Evolutionary conservation across 2,329 filamentous ascomycete genomes (phyloP).

Genomic region (Dryadomyces quercivorus): DNA sequence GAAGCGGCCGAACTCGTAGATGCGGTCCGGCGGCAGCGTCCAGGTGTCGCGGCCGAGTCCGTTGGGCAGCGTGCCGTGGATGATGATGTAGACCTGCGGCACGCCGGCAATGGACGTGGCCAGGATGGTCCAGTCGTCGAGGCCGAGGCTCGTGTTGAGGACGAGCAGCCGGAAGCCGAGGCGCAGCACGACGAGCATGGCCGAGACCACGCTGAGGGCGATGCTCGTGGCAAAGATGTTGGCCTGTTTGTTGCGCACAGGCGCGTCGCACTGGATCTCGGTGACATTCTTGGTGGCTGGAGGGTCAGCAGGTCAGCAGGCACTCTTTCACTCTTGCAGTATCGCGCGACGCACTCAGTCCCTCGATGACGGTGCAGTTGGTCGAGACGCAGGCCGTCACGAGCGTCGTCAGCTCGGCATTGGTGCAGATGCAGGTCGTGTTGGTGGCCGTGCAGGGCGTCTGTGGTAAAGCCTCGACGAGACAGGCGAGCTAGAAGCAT

Average conservation of each 20-base stretch:
- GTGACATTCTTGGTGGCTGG: conserved; percentile 14
- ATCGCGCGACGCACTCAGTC: conserved; percentile 2
- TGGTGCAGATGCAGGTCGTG: conserved; percentile 7
- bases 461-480: not conserved
- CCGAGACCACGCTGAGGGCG: conserved; percentile 20
- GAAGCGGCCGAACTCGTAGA: conserved; percentile 29
- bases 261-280: conserved; percentile 14
- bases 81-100: conserved; percentile 17
- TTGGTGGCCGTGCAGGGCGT: conserved; percentile 2
- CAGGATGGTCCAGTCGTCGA: conserved; percentile 24
- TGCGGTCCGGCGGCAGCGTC: conserved; percentile 27
- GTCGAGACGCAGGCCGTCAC: conserved; percentile 1
- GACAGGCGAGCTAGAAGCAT: not conserved
- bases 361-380: conserved; percentile 8
- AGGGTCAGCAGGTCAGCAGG: no score
- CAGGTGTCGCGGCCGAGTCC: conserved; percentile 39
- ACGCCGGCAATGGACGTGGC: conserved; percentile 16
- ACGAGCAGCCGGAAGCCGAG: conserved; percentile 21
- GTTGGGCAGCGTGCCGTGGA: conserved; percentile 18
- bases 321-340: no score
- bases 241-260: conserved; percentile 16
- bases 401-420: not conserved
- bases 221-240: conserved; percentile 19
- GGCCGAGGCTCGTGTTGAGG: conserved; percentile 18
- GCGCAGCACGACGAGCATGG: conserved; percentile 24